These are phyloP conservation scores for Alternaria sp. DNA, from an alignment of 2,329 filamentous ascomycete species.

Conservation along the genomic window DNA sequence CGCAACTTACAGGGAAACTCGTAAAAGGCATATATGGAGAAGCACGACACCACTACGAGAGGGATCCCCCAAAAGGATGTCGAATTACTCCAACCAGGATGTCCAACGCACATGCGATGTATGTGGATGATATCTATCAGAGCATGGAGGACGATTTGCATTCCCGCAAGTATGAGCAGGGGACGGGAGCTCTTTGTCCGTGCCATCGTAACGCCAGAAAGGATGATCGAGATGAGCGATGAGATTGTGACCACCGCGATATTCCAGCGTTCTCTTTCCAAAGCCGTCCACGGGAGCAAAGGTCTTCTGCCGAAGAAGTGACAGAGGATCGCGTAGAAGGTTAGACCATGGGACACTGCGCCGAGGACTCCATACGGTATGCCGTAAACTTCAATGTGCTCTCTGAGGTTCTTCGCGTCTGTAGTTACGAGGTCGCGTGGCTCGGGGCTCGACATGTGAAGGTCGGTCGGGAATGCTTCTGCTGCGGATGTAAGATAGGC, in stretches of 20 bases:
- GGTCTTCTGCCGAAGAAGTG: conserved; percentile 3
- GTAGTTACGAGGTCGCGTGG: conserved; percentile 1
- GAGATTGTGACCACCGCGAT: background rate
- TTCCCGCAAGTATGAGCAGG: conserved; percentile 5
- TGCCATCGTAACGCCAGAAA: conserved; percentile 5
- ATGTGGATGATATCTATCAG: conserved; percentile 4
- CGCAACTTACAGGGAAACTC: conserved; percentile 5
- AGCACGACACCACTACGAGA: background rate
- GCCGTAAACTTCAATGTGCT: conserved; percentile 7
- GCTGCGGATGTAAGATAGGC: background rate
- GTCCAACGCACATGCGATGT: background rate
- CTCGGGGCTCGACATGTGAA: background rate
- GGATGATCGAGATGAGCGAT: conserved; percentile 8
- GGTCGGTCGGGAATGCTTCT: background rate
- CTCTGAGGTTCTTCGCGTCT: conserved; percentile 1
- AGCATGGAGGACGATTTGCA: conserved; percentile 7
- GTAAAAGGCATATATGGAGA: conserved; percentile 9
- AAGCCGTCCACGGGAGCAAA: background rate
- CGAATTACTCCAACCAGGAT: background rate
- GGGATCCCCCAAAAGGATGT: background rate
- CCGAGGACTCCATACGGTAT: conserved; percentile 10
- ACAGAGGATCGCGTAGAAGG: conserved; percentile 10
- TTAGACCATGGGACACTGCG: conserved; percentile 1
- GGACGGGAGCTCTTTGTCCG: background rate
- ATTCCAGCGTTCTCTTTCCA: background rate